These are phyloP conservation scores for Fraxinus latifolia DNA, from an alignment of 305 asterid genomes.

Conservation along the genomic window DNA sequence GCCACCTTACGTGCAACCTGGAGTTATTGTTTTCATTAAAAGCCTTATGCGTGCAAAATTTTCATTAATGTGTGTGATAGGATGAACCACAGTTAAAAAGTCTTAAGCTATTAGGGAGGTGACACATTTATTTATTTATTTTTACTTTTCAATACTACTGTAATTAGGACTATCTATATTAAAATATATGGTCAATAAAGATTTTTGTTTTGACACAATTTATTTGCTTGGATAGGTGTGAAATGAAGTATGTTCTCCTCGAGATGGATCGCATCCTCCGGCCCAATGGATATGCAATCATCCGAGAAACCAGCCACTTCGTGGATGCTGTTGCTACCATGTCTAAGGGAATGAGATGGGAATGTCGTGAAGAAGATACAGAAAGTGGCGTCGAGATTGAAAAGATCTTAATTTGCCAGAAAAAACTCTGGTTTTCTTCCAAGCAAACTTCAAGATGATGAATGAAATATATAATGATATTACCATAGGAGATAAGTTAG, in stretches of 20 bases:
- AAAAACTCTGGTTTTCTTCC: conserved; percentile 51
- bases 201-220: background rate
- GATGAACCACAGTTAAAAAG: background rate
- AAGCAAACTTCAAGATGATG: conserved; percentile 32
- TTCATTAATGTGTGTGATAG: background rate
- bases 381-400: conserved; percentile 33
- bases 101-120: background rate
- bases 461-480: conserved; percentile 8
- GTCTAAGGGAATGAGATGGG: conserved; percentile 59
- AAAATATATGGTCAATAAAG: background rate
- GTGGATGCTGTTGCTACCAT: conserved; percentile 32
- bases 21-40: background rate
- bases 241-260: conserved; percentile 55
- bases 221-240: conserved; percentile 40
- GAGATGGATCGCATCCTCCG: conserved; percentile 65
- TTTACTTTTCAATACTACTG: background rate
- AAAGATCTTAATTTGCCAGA: conserved; percentile 55
- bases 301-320: conserved; percentile 48
- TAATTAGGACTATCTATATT: background rate
- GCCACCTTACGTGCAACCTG: background rate
- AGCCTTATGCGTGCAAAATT: background rate
- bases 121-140: background rate
- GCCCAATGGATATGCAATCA: conserved; percentile 48
- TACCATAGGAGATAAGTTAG: background rate
- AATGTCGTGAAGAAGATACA: conserved; percentile 41